Evolutionary conservation across 148 eudicot genomes (phyloP), one percentile per base, ranked within the genome.

Genomic region (Nepenthes gracilis): DNA sequence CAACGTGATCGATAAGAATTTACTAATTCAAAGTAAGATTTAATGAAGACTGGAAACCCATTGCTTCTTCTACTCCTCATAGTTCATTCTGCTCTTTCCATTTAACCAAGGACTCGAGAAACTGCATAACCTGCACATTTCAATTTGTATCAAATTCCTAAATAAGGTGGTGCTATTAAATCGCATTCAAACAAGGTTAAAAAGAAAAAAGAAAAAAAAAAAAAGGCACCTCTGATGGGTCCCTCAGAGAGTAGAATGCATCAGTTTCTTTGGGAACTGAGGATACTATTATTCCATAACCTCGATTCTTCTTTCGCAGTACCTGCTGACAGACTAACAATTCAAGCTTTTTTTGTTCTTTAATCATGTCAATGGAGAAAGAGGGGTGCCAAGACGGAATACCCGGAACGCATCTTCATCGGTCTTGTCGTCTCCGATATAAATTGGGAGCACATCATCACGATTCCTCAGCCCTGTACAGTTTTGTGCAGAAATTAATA

Each of bases 401-500:
- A 89, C 99, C 97, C 85, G 86, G 55, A 94, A 94, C 49, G 99
- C 99, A 65, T 94, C 99, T 72, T 94, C 99, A 54, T 94, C 99
- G 54, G 99, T 89, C 43, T 87, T 79, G 62, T 94, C 99, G 81
- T 94, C 99, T 58, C 99, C 97, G 60, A 89, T 69, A 60, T 94
- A 94, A 58, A 94, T 83, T 12, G 99, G 97, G 51, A 94, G 89
- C 64, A 89, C 95, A 55, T 85, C 87, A 45, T 83, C 84, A 43
- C 74, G 62, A 62, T 86, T 73, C 59, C 70, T 77, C 55, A 89
- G 71, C 43, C 92, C 97, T 89, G 69, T 35, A 55, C 32, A 1
- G n/a, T 52, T 52, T 55, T 14, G 36, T 32, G 12, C 12, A 12
- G 55, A 12, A 52, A 52, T 23, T 23, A 23, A 23, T 23, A 23